Conservation (phyloP, 2,329 filamentous ascomycete species). For the Niveomyces coronatus region DNA sequence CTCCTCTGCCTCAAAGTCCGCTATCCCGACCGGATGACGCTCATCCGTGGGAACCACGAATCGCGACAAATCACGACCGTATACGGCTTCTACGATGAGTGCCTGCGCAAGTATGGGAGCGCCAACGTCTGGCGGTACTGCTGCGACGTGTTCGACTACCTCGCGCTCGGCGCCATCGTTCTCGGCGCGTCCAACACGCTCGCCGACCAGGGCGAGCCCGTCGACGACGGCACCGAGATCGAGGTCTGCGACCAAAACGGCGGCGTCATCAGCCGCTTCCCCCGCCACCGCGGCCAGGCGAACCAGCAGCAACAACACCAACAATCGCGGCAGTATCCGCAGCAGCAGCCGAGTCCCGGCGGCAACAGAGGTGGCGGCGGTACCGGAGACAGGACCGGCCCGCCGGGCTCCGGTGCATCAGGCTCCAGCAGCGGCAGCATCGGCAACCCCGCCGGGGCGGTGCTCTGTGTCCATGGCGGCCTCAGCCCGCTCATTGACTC, state of each 20-base stretch:
- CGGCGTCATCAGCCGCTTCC: constrained; percentile 64
- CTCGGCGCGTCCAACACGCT: constrained; percentile 70
- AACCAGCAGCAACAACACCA: constrained; percentile 15
- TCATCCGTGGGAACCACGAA: constrained; percentile 92
- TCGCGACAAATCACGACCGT: constrained; percentile 95
- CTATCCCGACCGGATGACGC: constrained; percentile 92
- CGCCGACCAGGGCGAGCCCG: constrained; percentile 33
- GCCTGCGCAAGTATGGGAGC: constrained; percentile 87
- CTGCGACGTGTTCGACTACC: constrained; percentile 96
- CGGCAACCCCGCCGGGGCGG: constrained; percentile 65
- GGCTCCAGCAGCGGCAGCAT: constrained; percentile 53
- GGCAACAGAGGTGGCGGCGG: constrained; percentile 13
- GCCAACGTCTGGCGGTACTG: constrained; percentile 97
- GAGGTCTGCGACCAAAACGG: constrained; percentile 84
- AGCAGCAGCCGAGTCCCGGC: constrained; percentile 18
- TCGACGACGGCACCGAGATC: constrained; percentile 73
- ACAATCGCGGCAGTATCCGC: too few relatives aligned
- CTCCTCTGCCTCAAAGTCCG: constrained; percentile 93
- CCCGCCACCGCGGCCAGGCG: constrained; percentile 32
- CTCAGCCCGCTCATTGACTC: constrained; percentile 84
- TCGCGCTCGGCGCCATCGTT: constrained; percentile 80
- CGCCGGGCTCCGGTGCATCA: constrained; percentile 71
- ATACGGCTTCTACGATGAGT: constrained; percentile 98
- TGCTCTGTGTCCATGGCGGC: constrained; percentile 92
- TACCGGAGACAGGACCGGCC: constrained; percentile 41